phyloP scores from a whole-genome alignment of 176 grass and related monocot genomes.

The Paspalum vaginatum region DNA sequence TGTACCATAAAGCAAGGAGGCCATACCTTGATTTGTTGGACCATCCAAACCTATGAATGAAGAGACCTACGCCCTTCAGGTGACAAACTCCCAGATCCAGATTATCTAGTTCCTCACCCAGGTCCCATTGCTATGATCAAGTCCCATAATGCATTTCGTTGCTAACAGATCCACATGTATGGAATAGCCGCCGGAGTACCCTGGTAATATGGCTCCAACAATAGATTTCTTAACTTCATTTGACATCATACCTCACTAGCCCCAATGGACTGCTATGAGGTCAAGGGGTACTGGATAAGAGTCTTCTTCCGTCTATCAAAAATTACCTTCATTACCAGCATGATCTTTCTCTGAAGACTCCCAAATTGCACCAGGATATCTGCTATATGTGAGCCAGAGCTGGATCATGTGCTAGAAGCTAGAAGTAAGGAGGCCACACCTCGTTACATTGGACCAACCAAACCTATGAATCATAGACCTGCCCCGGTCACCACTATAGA shows the following conservation, averaged over 20 bases:
- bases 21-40: conserved; percentile 8
- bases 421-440: not conserved
- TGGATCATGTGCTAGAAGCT: not conserved
- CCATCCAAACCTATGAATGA: not conserved
- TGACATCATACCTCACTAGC: not conserved
- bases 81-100: not conserved
- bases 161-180: not conserved
- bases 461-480: not conserved
- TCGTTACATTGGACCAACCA: conserved; percentile 5
- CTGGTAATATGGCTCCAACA: not conserved
- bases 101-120: conserved; percentile 11
- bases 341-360: not conserved
- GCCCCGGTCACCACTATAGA: not conserved
- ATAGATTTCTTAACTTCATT: not conserved
- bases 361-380: not conserved
- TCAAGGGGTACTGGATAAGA: not conserved
- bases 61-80: not conserved
- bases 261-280: not conserved
- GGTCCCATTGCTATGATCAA: conserved; percentile 2
- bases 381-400: not conserved
- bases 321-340: not conserved
- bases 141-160: not conserved
- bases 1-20: conserved; percentile 1
- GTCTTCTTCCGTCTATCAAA: not conserved
- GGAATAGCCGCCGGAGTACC: not conserved